Base-by-base conservation (phyloP, 352 stramenopile species). In the Pythium sp. region DNA sequence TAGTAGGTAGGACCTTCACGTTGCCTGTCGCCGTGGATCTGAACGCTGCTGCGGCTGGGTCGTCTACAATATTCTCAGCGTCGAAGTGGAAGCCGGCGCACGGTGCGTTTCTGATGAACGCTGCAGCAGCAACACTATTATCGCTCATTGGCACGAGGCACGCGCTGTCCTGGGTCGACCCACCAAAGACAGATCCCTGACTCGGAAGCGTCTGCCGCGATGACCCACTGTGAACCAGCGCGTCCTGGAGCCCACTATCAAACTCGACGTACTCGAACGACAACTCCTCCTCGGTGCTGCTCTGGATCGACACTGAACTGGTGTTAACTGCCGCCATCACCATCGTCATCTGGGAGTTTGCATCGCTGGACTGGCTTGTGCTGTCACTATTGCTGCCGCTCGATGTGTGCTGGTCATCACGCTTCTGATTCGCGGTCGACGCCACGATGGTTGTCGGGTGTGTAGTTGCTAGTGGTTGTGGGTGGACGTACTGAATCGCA, bases 151-250 rank as follows among this genome's bases (percentile, higher is more conserved):
- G 82, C 15, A 92, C 65, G 61, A 87, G 86, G 53, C 79, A 73
- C 47, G 78, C 38, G 38, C 76, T 92, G 72, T 91, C 81, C 53
- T 79, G 75, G 51, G 84, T 83, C 24, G 81, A 91, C 2, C 85
- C 82, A 28, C 85, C 82, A 28, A 80, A 77, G 46, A 74, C 38
- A n/a, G 72, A 84, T 36, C 72, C 77, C 58, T 86, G 78, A 38
- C 77, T 75, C 32, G 60, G 72, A 47, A 71, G 53, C 36, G 65
- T 60, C 60, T 79, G 64, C 30, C 46, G 67, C 24, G 53, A 65
- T 30, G 68, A 38, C 11, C 51, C 59, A 22, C 62, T 67, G 47
- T 65, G 46, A 8, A 41, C 53, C 47, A 72, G 18, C 63, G 65
- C 24, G 57, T 66, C 22, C 54, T 62, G 67, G 20, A 65, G 63